Percentiles rank a stretch among this genome's conserved stretches.
phyloP scores from a whole-genome alignment of 352 stramenopile genomes.

The Discostella stelligera region DNA sequence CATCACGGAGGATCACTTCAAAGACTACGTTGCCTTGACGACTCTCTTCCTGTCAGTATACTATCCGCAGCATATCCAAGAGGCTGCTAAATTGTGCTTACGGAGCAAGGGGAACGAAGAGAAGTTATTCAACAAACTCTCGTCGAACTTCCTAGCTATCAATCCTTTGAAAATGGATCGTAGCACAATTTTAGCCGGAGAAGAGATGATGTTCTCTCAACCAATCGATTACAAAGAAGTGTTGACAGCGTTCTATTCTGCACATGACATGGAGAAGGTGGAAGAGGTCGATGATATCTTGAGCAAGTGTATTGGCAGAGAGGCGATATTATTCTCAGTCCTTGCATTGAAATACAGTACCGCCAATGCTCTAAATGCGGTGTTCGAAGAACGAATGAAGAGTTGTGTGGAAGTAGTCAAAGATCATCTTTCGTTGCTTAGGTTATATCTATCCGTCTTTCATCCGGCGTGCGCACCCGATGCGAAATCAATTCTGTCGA shows the following conservation, averaged over 20 bases:
- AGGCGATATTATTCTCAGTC: slow-evolving; percentile 40
- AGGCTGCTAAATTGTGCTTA: slow-evolving; percentile 10
- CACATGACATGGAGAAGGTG: slow-evolving; percentile 16
- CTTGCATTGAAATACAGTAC: slow-evolving; percentile 26
- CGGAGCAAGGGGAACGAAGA: slow-evolving; percentile 28
- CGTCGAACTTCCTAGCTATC: slow-evolving; percentile 30
- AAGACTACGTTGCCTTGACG: slow-evolving; percentile 13
- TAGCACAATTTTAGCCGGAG: not conserved
- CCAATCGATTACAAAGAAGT: slow-evolving; percentile 28
- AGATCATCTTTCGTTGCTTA: slow-evolving; percentile 24
- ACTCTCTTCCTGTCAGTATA: slow-evolving; percentile 24
- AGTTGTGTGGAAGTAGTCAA: not conserved
- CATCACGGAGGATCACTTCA: not conserved
- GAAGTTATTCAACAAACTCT: slow-evolving; percentile 33
- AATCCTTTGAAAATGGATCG: slow-evolving; percentile 28
- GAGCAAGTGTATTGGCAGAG: slow-evolving; percentile 23
- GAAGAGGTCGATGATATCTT: slow-evolving; percentile 25
- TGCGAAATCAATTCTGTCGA: slow-evolving; percentile 17
- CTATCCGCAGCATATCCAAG: slow-evolving; percentile 5
- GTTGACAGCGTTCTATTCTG: slow-evolving; percentile 25
- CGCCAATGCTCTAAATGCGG: slow-evolving; percentile 23
- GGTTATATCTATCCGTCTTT: slow-evolving; percentile 32
- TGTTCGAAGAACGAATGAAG: slow-evolving; percentile 20
- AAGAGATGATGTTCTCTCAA: not conserved
- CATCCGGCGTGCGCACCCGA: slow-evolving; percentile 8